These are phyloP conservation scores for Rhizophora mangle DNA, from an alignment of 345 rosid species.

Conservation along the genomic window DNA sequence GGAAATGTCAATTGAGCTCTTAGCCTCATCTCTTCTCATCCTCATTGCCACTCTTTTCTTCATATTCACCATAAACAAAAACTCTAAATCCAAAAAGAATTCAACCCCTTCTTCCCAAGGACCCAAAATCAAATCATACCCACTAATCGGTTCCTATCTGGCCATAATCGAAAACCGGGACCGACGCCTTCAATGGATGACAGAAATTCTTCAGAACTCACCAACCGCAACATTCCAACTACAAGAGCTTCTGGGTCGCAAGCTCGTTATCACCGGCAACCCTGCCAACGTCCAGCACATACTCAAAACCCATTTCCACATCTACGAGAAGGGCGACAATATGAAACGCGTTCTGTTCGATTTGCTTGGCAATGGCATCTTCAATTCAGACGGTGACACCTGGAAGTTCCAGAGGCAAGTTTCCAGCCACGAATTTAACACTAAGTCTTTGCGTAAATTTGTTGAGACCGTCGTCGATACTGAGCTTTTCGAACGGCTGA, in stretches of 20 bases:
- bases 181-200: conserved; percentile 51
- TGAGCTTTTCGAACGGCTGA: conserved; percentile 50
- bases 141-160: conserved; percentile 48
- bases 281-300: conserved; percentile 57
- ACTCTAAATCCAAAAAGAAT: neutral
- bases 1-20: neutral
- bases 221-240: conserved; percentile 54
- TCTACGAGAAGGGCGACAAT: conserved; percentile 48
- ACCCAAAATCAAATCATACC: conserved; percentile 34
- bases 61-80: conserved; percentile 21
- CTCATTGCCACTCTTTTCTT: conserved; percentile 20
- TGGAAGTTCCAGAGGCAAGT: conserved; percentile 74
- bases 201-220: conserved; percentile 42
- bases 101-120: conserved; percentile 20
- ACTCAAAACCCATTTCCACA: conserved; percentile 53
- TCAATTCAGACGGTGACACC: conserved; percentile 54
- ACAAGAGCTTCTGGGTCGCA: conserved; percentile 33
- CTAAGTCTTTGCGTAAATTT: conserved; percentile 60
- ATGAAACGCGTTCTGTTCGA: conserved; percentile 33
- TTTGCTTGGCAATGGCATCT: conserved; percentile 75
- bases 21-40: neutral
- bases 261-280: conserved; percentile 48
- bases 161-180: conserved; percentile 32
- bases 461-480: conserved; percentile 50
- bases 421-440: conserved; percentile 71